These are phyloP conservation scores for Trapa bicornis DNA, from an alignment of 345 rosid genomes.

Conservation along the genomic window DNA sequence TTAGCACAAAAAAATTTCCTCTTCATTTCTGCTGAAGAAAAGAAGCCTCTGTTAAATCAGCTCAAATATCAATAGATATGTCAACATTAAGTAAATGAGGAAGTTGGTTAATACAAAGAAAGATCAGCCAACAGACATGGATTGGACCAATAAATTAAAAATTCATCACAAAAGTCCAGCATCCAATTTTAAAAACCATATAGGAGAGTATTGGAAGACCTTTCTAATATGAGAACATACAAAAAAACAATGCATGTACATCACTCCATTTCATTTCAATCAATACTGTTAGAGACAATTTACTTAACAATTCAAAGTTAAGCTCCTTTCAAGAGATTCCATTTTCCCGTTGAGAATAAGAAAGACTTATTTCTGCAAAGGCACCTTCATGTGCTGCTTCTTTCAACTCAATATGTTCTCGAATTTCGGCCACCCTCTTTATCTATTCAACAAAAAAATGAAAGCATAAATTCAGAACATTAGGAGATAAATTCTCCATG, in stretches of 20 bases:
- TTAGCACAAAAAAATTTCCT: slow-evolving; percentile 37
- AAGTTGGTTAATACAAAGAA: neutral
- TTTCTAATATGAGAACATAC: neutral
- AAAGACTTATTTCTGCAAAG: slow-evolving; percentile 1
- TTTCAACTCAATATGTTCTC: slow-evolving; percentile 56
- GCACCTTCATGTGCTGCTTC: slow-evolving; percentile 73
- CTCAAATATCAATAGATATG: neutral
- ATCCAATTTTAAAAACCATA: neutral
- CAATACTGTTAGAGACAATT: neutral
- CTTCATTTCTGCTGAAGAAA: slow-evolving; percentile 38
- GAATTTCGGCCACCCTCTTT: slow-evolving; percentile 52
- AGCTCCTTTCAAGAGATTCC: neutral
- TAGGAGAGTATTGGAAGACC: neutral
- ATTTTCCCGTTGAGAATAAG: neutral
- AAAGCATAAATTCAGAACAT: neutral
- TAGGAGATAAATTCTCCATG: neutral
- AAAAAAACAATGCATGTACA: neutral
- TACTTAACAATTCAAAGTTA: neutral
- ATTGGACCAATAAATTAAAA: neutral
- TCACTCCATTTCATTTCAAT: neutral
- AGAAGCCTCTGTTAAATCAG: neutral
- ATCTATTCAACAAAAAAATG: slow-evolving; percentile 35
- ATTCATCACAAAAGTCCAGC: neutral
- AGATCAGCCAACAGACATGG: neutral
- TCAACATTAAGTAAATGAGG: neutral